Percentiles rank a stretch among this genome's conserved stretches.
Evolutionary conservation across 805 yeast species (phyloP).

Genomic region (Zygotorulaspora chibaensis): DNA sequence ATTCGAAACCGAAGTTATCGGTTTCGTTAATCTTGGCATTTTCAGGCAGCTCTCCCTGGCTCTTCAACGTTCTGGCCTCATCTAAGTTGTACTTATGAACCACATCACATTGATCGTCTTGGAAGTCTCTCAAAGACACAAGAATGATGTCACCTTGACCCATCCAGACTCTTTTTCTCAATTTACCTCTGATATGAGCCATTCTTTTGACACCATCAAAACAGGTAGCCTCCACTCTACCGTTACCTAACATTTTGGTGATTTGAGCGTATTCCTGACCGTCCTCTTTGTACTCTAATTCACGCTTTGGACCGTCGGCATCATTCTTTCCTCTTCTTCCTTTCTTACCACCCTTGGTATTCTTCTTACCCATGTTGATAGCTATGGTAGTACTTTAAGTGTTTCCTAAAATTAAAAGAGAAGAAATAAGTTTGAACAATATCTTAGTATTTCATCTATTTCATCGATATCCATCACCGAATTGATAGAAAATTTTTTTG

Average conservation of each 20-base stretch:
- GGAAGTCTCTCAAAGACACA: conserved; percentile 96
- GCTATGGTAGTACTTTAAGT: background rate
- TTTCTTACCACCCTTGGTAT: conserved; percentile 73
- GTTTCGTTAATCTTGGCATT: conserved; percentile 96
- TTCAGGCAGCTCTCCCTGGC: conserved; percentile 95
- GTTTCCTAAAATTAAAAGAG: too few relatives aligned
- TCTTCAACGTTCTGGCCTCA: conserved; percentile 95
- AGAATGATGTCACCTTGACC: conserved; percentile 96
- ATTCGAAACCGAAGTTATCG: conserved; percentile 93
- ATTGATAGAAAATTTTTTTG: background rate
- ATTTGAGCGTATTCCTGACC: conserved; percentile 99
- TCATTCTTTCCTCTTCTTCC: conserved; percentile 98
- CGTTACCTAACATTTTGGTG: conserved; percentile 96
- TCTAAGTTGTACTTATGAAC: conserved; percentile 95
- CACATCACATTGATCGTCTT: conserved; percentile 97
- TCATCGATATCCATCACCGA: background rate
- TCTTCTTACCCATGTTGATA: conserved; percentile 35
- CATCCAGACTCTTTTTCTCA: conserved; percentile 99
- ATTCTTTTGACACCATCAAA: conserved; percentile 91
- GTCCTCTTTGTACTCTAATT: conserved; percentile 84
- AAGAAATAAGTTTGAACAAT: too few relatives aligned
- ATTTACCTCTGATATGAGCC: conserved; percentile 98
- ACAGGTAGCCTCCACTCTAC: conserved; percentile 92
- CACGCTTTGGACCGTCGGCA: conserved; percentile 87
- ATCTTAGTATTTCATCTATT: background rate